Percentiles rank a stretch among this genome's conserved stretches.
These are phyloP conservation scores for Magnaporthiopsis rhizophila DNA, from an alignment of 2,329 filamentous ascomycete species.

Conservation along the genomic window DNA sequence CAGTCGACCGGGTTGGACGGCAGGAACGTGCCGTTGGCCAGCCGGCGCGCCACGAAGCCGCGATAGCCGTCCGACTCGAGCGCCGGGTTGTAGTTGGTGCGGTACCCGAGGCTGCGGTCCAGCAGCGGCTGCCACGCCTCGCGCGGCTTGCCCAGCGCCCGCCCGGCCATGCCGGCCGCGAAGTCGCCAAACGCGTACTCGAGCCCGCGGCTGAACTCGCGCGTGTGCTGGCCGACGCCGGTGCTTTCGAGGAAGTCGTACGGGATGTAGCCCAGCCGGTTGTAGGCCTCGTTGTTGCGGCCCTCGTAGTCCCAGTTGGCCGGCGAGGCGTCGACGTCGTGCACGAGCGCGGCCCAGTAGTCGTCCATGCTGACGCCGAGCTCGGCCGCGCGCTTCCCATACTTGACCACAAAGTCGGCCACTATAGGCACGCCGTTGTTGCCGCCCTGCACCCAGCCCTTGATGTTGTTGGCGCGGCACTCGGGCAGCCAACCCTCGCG, in stretches of 20 bases:
- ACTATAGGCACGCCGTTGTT: slow-evolving; percentile 62
- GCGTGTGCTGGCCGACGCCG: slow-evolving; percentile 42
- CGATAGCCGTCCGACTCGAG: slow-evolving; percentile 48
- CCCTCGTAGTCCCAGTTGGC: slow-evolving; percentile 52
- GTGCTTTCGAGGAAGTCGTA: slow-evolving; percentile 24
- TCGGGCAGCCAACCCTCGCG: slow-evolving; percentile 61
- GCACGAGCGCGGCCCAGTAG: slow-evolving; percentile 3
- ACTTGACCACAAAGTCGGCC: slow-evolving; percentile 44
- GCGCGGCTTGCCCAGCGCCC: not conserved
- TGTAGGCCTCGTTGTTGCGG: slow-evolving; percentile 58
- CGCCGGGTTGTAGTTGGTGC: slow-evolving; percentile 5
- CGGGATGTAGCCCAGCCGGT: slow-evolving; percentile 5
- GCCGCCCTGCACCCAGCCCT: slow-evolving; percentile 60
- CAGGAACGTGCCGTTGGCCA: slow-evolving; percentile 56
- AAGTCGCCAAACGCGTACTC: slow-evolving; percentile 3
- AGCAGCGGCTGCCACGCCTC: slow-evolving; percentile 1
- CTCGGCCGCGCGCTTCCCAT: slow-evolving; percentile 48
- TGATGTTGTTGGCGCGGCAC: slow-evolving; percentile 59
- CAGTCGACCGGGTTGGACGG: slow-evolving; percentile 57
- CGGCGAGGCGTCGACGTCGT: slow-evolving; percentile 4
- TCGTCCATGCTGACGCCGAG: slow-evolving; percentile 35
- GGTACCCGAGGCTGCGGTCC: slow-evolving; percentile 3
- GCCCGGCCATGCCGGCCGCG: not conserved
- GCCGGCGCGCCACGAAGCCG: slow-evolving; percentile 60
- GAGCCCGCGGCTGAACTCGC: slow-evolving; percentile 6